phyloP scores from a whole-genome alignment of 306 rosid genomes.

The Gastrolobium bilobum region DNA sequence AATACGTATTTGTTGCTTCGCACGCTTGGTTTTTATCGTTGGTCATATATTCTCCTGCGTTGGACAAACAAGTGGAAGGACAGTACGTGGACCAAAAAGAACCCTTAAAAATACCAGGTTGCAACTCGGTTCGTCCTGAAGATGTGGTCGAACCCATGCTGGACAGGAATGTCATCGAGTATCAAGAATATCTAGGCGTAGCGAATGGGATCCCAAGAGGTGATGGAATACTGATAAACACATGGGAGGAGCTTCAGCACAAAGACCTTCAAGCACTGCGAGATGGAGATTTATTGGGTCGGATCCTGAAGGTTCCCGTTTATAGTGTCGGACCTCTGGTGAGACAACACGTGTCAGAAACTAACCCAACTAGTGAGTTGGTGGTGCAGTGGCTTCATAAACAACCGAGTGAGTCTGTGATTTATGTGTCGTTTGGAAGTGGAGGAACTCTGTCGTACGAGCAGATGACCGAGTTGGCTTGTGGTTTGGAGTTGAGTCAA shows the following conservation, averaged over 20 bases:
- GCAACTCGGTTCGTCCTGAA: slow-evolving; percentile 46
- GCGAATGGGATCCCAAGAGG: neutral
- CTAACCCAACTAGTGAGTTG: neutral
- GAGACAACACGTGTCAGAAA: neutral
- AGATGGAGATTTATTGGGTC: slow-evolving; percentile 41
- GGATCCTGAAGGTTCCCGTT: slow-evolving; percentile 35
- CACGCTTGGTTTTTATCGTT: slow-evolving; percentile 52
- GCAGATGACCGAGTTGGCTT: slow-evolving; percentile 14
- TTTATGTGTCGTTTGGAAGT: slow-evolving; percentile 35
- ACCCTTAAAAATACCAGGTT: slow-evolving; percentile 49
- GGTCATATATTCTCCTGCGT: slow-evolving; percentile 21
- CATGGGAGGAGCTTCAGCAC: slow-evolving; percentile 54
- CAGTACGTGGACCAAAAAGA: slow-evolving; percentile 50
- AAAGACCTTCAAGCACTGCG: slow-evolving; percentile 40
- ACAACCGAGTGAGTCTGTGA: neutral
- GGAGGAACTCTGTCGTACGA: slow-evolving; percentile 36
- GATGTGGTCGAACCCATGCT: slow-evolving; percentile 56
- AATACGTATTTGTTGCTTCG: slow-evolving; percentile 42
- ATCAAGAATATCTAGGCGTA: slow-evolving; percentile 25
- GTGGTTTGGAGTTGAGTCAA: slow-evolving; percentile 11
- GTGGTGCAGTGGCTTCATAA: slow-evolving; percentile 1
- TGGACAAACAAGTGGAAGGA: slow-evolving; percentile 50
- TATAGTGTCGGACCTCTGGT: slow-evolving; percentile 61
- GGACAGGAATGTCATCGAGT: slow-evolving; percentile 48
- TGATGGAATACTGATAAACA: slow-evolving; percentile 59